phyloP scores from a whole-genome alignment of 495 filamentous ascomycete genomes.

The Trichoderma orchidacearum region DNA sequence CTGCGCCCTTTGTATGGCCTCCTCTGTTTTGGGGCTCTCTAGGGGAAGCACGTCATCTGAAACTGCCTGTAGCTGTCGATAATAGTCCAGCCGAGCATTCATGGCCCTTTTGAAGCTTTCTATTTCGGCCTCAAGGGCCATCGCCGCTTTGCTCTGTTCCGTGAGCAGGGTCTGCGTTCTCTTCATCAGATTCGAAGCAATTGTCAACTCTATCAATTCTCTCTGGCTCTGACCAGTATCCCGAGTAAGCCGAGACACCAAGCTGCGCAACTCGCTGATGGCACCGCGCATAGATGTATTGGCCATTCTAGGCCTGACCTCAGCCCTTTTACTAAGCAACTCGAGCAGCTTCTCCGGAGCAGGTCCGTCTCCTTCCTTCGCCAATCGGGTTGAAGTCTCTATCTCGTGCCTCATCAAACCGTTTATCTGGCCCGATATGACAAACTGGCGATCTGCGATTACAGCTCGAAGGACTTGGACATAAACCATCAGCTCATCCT shows the following conservation, averaged over 20 bases:
- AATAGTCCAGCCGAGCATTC: conserved; percentile 76
- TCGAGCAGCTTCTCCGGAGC: conserved; percentile 54
- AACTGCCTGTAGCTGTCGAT: conserved; percentile 74
- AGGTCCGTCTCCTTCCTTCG: conserved; percentile 50
- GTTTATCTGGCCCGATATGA: conserved; percentile 61
- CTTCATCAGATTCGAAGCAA: conserved; percentile 40
- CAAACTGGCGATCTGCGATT: conserved; percentile 64
- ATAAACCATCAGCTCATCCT: conserved; percentile 74
- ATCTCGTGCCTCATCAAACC: conserved; percentile 69
- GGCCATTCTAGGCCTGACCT: conserved; percentile 40
- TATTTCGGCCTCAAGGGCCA: conserved; percentile 54
- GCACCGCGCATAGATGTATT: conserved; percentile 53
- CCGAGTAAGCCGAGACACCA: conserved; percentile 48
- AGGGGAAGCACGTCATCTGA: conserved; percentile 74
- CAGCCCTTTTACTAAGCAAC: conserved; percentile 41
- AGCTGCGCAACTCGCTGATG: conserved; percentile 51
- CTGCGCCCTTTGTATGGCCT: conserved; percentile 8
- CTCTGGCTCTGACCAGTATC: conserved; percentile 48
- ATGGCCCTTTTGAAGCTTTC: conserved; percentile 62
- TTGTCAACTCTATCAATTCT: conserved; percentile 46
- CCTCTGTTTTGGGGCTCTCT: conserved; percentile 33
- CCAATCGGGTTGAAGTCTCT: conserved; percentile 39
- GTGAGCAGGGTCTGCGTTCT: conserved; percentile 43
- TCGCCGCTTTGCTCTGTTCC: conserved; percentile 50
- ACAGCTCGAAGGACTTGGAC: conserved; percentile 60